These are phyloP conservation scores for Gastrolobium villosum DNA, from an alignment of 306 rosid species.

Conservation along the genomic window DNA sequence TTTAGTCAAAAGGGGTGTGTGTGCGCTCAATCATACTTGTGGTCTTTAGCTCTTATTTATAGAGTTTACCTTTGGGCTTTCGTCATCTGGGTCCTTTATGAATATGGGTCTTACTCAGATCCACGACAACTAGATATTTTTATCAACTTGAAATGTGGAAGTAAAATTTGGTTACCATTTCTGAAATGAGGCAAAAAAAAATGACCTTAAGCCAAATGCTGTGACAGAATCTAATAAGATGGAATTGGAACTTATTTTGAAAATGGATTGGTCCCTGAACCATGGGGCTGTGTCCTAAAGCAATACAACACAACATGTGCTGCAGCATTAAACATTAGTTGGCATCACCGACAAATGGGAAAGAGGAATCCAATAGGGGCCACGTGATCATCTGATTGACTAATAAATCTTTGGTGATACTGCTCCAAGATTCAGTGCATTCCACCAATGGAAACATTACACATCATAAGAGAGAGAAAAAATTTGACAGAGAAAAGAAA, in stretches of 20 bases:
- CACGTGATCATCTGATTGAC: slow-evolving; percentile 12
- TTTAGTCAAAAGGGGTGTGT: too few species aligned
- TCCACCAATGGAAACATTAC: too few species aligned
- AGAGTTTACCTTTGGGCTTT: too few species aligned
- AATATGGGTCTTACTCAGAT: too few species aligned
- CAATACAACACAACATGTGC: slow-evolving; percentile 52
- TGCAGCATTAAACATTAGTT: background rate
- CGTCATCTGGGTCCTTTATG: too few species aligned
- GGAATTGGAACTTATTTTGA: background rate
- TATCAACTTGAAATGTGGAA: background rate
- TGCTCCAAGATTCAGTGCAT: too few species aligned
- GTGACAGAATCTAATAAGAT: background rate
- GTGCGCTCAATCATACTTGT: too few species aligned
- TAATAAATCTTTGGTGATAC: too few species aligned
- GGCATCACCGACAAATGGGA: slow-evolving; percentile 15
- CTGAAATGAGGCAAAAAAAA: slow-evolving; percentile 27
- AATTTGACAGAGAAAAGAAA: too few species aligned
- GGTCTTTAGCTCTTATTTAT: too few species aligned
- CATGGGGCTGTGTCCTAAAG: slow-evolving; percentile 34
- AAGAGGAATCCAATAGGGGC: slow-evolving; percentile 27
- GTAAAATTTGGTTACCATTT: background rate
- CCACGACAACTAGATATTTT: too few species aligned
- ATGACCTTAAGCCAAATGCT: background rate
- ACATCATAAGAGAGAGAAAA: too few species aligned
- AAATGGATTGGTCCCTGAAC: background rate